Evolutionary conservation across 2,329 filamentous ascomycete species (phyloP), one percentile per base, ranked within the genome.

Genomic region (Pezizomycotina sp.): DNA sequence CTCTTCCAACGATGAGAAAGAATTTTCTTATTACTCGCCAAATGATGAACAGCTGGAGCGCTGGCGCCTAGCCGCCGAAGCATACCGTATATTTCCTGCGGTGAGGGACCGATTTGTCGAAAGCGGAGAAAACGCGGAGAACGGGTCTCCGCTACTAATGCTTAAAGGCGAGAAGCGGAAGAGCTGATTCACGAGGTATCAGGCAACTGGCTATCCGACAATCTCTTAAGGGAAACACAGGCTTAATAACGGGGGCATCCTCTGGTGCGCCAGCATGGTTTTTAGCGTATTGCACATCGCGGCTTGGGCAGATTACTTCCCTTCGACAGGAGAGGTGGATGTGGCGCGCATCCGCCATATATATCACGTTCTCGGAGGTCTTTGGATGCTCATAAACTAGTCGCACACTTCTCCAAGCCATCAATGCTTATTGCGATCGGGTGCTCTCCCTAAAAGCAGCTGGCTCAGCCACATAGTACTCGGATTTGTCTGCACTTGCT

Each of bases 251-350:
- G 38, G 27, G 3, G 26, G 35, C 3, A 22, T 32, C 6, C 10
- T 36, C 3, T 43, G 27, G 30, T 28, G 24, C 15, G 38, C 34
- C n/a, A 42, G 20, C 21, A 28, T 42, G 5, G 22, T 42, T 22
- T 45, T 42, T 19, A 38, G 47, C 2, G 36, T 23, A 12, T 18
- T 53, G 3, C 53, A 53, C 27, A 30, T 48, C 6, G 42, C 47
- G 2, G 51, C 46, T 5, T 54, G 51, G 51, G 47, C 51, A 15
- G 47, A 52, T 14, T 41, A 52, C 30, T 55, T 53, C 30, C 48
- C 51, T 1, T 47, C 43, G 8, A 16, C 20, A 3, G 16, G 53
- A 54, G 26, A 22, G 23, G 27, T 50, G 42, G 35, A 24, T 53
- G 10, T 53, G 51, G 47, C 34, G 50, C 4, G 14, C 29, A 19